Conservation (phyloP, 2,329 filamentous ascomycete species). For the Colletotrichum euphorbiae region DNA sequence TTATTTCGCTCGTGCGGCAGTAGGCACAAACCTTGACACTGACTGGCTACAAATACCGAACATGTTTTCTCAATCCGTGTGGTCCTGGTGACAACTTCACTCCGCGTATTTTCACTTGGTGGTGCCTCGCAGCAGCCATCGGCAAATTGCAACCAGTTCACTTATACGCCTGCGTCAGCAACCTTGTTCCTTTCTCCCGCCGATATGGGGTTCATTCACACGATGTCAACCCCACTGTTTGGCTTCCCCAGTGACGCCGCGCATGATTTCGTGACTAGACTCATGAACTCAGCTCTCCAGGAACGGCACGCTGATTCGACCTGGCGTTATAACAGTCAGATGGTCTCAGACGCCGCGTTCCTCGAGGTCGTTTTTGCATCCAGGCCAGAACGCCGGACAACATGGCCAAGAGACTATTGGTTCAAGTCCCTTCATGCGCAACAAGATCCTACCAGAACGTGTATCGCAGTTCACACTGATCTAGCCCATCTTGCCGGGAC, state of each 20-base stretch:
- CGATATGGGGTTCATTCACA: not conserved
- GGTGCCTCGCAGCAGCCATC: too few relatives aligned
- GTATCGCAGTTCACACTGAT: conserved; percentile 19
- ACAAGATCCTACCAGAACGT: not conserved
- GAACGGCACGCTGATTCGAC: conserved; percentile 11
- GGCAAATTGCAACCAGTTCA: too few relatives aligned
- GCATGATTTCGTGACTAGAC: conserved; percentile 11
- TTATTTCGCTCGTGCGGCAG: too few relatives aligned
- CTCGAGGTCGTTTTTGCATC: conserved; percentile 21
- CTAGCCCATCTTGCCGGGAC: conserved; percentile 11
- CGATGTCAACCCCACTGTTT: not conserved
- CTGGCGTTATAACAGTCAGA: conserved; percentile 24
- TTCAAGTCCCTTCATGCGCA: not conserved
- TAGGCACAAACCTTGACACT: too few relatives aligned
- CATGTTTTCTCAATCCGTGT: too few relatives aligned
- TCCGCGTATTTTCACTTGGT: too few relatives aligned
- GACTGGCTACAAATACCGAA: too few relatives aligned
- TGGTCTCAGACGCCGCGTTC: not conserved
- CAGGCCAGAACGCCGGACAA: not conserved
- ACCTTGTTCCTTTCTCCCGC: not conserved
- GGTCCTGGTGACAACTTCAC: too few relatives aligned
- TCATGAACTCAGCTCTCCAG: conserved; percentile 31
- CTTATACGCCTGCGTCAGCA: too few relatives aligned
- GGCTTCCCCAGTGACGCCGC: not conserved
- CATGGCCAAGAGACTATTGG: conserved; percentile 28